Percentiles rank a stretch among this genome's conserved stretches.
Conservation (phyloP, 768 basidiomycete genomes). For the Kwoniella pini region DNA sequence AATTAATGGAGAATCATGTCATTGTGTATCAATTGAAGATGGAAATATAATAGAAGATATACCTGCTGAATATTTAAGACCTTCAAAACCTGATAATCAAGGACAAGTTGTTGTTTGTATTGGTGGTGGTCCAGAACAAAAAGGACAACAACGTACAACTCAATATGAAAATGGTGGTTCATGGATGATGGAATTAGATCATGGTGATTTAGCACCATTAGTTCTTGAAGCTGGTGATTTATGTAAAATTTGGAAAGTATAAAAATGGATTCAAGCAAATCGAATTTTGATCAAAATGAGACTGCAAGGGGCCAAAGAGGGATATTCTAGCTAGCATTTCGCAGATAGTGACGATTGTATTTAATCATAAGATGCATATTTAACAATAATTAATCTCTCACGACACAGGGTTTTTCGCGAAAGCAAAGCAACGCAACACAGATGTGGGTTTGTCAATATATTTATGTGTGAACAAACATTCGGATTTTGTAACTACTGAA, state of each 20-base stretch:
- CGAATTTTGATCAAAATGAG: not conserved
- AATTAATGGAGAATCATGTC: slow-evolving; percentile 22
- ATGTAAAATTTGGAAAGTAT: slow-evolving; percentile 47
- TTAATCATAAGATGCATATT: too few relatives aligned
- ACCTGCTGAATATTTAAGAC: slow-evolving; percentile 44
- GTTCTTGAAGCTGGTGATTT: slow-evolving; percentile 38
- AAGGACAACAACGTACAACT: slow-evolving; percentile 42
- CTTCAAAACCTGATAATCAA: slow-evolving; percentile 38
- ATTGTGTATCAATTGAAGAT: slow-evolving; percentile 33
- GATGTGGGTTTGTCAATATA: too few relatives aligned
- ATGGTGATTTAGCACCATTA: slow-evolving; percentile 31
- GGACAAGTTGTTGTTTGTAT: slow-evolving; percentile 43
- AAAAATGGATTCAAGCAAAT: not conserved
- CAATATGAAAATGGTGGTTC: slow-evolving; percentile 44
- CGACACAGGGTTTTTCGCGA: too few relatives aligned
- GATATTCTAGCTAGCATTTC: too few relatives aligned
- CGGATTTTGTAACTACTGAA: too few relatives aligned
- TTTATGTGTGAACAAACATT: too few relatives aligned
- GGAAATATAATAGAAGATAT: slow-evolving; percentile 35
- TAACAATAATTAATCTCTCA: too few relatives aligned
- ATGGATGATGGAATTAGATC: slow-evolving; percentile 50
- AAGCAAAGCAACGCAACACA: too few relatives aligned
- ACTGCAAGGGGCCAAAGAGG: too few relatives aligned
- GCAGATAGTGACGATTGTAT: too few relatives aligned
- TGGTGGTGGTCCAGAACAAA: slow-evolving; percentile 26